Evolutionary conservation across 495 filamentous ascomycete species (phyloP).

Genomic region (Podospora australis): DNA sequence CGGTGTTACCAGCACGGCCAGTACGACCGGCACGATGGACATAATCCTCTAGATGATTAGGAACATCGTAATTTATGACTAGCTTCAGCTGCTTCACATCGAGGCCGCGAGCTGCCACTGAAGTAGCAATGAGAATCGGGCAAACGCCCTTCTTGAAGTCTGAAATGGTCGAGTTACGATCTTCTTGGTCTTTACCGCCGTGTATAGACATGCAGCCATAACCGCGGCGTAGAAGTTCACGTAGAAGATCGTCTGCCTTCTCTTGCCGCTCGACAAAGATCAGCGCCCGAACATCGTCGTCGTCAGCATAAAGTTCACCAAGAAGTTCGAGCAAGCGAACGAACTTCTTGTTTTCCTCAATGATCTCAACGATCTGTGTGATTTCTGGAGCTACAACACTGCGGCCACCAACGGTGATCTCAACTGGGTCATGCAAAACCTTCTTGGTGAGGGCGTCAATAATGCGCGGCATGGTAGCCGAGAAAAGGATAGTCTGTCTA

Average conservation of each 20-base stretch:
- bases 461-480: constrained; percentile 89
- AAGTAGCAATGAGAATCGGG: constrained; percentile 88
- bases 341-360: constrained; percentile 78
- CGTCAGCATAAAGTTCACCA: constrained; percentile 77
- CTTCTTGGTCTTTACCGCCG: constrained; percentile 91
- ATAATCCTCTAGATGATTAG: constrained; percentile 96
- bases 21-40: constrained; percentile 94
- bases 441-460: constrained; percentile 91
- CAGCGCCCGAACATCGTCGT: constrained; percentile 82
- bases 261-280: constrained; percentile 96
- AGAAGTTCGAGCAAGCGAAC: constrained; percentile 76
- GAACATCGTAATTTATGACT: constrained; percentile 94
- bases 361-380: constrained; percentile 86
- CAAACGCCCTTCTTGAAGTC: constrained; percentile 92
- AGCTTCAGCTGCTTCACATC: constrained; percentile 96
- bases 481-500: constrained; percentile 90
- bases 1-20: constrained; percentile 88
- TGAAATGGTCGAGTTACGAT: constrained; percentile 87
- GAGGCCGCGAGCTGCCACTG: constrained; percentile 88
- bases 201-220: constrained; percentile 97
- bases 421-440: constrained; percentile 74
- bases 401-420: constrained; percentile 85
- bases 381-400: constrained; percentile 94
- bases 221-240: constrained; percentile 76
- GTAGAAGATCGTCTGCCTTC: constrained; percentile 77